Percentiles rank a stretch among this genome's conserved stretches.
Evolutionary conservation across 2,329 filamentous ascomycete genomes (phyloP).

Genomic region (Colletotrichum sp.): DNA sequence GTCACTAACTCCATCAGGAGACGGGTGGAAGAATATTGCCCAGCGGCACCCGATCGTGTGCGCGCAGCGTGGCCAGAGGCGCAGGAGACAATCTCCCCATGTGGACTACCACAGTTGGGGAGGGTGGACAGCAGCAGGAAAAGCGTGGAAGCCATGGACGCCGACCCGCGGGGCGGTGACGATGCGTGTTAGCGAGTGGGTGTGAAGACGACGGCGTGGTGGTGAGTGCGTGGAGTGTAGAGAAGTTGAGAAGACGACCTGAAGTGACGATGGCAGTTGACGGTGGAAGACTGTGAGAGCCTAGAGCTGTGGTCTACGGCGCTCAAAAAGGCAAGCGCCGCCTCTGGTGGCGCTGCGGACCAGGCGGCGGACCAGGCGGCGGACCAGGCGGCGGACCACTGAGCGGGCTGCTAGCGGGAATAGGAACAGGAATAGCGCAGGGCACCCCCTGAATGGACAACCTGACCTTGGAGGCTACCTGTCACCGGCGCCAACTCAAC

Average conservation of each 20-base stretch:
- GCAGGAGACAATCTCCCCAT: constrained; percentile 6
- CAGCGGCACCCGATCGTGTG: neutral
- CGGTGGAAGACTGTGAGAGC: neutral
- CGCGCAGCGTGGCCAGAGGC: neutral
- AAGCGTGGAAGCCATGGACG: neutral
- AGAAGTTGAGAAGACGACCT: neutral
- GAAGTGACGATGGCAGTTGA: neutral
- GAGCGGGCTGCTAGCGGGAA: neutral
- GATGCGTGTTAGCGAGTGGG: neutral
- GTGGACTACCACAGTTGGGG: neutral
- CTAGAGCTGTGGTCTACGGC: too few relatives aligned
- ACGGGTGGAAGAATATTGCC: neutral
- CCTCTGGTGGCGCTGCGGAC: neutral
- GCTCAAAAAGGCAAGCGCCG: neutral
- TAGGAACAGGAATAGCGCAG: constrained; percentile 11
- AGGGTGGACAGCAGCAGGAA: neutral
- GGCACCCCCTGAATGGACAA: neutral
- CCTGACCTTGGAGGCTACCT: neutral
- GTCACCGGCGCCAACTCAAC: constrained; percentile 11
- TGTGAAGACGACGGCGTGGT: neutral
- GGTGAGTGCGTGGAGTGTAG: neutral
- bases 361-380: neutral
- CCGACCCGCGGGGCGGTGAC: neutral
- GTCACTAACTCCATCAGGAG: constrained; percentile 5
- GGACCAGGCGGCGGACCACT: neutral